Base-by-base conservation (phyloP, 2,329 filamentous ascomycete species). In the Fusarium irregulare region DNA sequence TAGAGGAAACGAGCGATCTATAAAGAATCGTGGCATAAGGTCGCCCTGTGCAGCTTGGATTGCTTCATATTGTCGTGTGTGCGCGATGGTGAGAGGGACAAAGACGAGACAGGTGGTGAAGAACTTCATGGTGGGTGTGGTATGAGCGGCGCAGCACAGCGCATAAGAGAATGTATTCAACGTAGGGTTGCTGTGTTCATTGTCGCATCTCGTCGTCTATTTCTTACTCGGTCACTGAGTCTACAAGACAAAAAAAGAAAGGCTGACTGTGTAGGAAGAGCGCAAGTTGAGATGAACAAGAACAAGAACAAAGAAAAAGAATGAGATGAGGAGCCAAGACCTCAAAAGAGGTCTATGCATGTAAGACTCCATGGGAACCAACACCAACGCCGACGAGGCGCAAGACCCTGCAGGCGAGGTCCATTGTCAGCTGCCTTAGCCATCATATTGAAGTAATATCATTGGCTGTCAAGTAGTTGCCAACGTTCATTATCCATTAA, bases 1-100 rank as follows among this genome's bases (percentile, higher is more conserved):
- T 16, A 79, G 55, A 8, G 77, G 73, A 44, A 73, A 66, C 14
- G 75, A 74, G 27, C 63, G 71, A 63, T 77, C 76, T 51, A 77
- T 55, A n/a, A 75, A 69, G 55, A 76, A 78, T 32, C 78, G 76
- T 41, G 76, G 76, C 58, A 73, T 72, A 56, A 79, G 66, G 14
- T 78, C 77, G 12, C 67, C 78, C 1, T 66, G 74, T 10, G 65
- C 66, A 21, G 74, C 56, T 16, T 66, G 60, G 10, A 69, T 53
- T 13, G 70, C 64, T 4, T 64, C 75, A 66, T 77, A 75, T 45
- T 66, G 68, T 18, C 58, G 63, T 14, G 44, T 42, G 23, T 60
- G 70, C 30, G 70, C 70, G 18, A 64, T 12, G 32, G 55, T 28
- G 23, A 40, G 55, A 46, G 74, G 60, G 23, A 65, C 46, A 55